These are phyloP conservation scores for Leucocoprinus birnbaumii DNA, from an alignment of 768 basidiomycete genomes.

Conservation along the genomic window DNA sequence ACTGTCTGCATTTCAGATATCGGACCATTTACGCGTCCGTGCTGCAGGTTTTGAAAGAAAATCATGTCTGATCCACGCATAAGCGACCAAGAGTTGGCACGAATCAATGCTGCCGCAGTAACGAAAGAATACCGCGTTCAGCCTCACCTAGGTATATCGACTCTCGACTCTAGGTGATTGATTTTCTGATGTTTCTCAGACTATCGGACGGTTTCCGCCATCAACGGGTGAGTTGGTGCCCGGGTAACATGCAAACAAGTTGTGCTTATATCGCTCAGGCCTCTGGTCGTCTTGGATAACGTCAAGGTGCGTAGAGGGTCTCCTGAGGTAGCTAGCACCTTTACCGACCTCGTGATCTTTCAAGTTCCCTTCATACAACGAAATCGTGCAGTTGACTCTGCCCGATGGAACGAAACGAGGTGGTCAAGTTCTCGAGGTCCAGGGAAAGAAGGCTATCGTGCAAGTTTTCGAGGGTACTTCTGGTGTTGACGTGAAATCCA, in stretches of 20 bases:
- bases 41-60: background rate
- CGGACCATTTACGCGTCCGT: background rate
- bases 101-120: constrained; percentile 86
- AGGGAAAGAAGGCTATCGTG: constrained; percentile 98
- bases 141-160: constrained; percentile 75
- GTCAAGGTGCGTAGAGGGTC: constrained; percentile 68
- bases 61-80: constrained; percentile 57
- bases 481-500: constrained; percentile 95
- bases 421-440: constrained; percentile 96
- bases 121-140: constrained; percentile 86
- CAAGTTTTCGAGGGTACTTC: constrained; percentile 99
- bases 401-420: constrained; percentile 95
- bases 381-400: constrained; percentile 93
- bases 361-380: constrained; percentile 97
- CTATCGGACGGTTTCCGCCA: constrained; percentile 97
- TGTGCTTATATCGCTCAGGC: constrained; percentile 43
- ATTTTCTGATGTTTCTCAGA: constrained; percentile 44
- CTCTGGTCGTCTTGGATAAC: constrained; percentile 95
- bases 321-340: background rate
- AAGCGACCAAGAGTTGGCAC: constrained; percentile 70
- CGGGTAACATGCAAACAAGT: background rate
- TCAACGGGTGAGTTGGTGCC: constrained; percentile 76
- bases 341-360: constrained; percentile 6
- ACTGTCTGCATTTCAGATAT: background rate
- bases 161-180: background rate